Evolutionary conservation across 73 alveolate species (phyloP), one percentile per base, ranked within the genome.

Genomic region (Durusdinium trenchii): DNA sequence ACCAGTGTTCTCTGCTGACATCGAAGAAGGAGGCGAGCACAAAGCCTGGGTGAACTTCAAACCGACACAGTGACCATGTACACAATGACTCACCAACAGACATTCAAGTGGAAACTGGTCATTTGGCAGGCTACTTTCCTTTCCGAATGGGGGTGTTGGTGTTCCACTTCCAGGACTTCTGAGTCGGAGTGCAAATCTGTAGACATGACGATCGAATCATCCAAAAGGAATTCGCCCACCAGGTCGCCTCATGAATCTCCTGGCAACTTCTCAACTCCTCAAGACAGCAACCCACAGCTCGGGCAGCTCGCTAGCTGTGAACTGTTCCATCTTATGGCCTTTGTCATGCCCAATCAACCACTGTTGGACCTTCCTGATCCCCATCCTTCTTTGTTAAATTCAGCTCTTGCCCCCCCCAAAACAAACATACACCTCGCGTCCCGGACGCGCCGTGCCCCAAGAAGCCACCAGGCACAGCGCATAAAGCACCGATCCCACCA

Each of bases 381-480:
- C n/a, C n/a, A n/a, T n/a, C n/a, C n/a, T n/a, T n/a, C n/a, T n/a
- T n/a, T n/a, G n/a, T n/a, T n/a, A n/a, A n/a, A 64, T 14, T 23
- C 38, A 64, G 20, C 32, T 64, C 5, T 26, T 7, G 26, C 78
- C 20, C 38, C 16, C 5, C 26, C 7, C 78, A n/a, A 64, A 9
- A 10, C 38, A 67, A 9, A 1, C 26, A 67, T 38, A 38, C 67
- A 54, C 67, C 30, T 10, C 10, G 30, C 30, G 38, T 23, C 42
- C 38, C 78, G 38, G 38, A 12, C 32, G 20, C 38, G 5, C 32
- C 42, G 78, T 35, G 38, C 38, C 42, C 42, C 51, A 3, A 38
- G 96, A 26, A 23, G 26, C 96, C 54, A 89, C 69, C 71, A 89
- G 78, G 78, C 96, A 89, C 51, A 67, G 86, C 50, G 86, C 96